Base-by-base conservation (phyloP, 225 moss, liverwort and hornwort genomes). In the Physcomitrium patens region DNA sequence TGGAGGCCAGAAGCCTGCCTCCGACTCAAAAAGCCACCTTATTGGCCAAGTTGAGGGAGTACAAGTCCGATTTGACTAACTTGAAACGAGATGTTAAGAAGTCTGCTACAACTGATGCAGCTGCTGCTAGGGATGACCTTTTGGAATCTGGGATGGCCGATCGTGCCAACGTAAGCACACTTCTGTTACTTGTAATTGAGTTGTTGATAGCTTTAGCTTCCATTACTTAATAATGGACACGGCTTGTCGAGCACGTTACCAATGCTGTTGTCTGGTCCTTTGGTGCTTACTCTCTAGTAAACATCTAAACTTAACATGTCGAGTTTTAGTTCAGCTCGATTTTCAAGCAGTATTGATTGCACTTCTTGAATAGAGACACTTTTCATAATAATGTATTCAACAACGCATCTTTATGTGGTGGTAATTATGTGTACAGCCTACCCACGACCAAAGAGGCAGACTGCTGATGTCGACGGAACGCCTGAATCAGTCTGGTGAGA, bases 1-100 rank as follows among this genome's bases (percentile, higher is more conserved):
- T 90, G 58, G 89, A 90, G 73, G 89, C 89, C 65, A 82, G 89
- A 47, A 87, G 89, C 69, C 69, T 90, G 70, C 85, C 84, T 22
- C 89, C 89, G 15, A 90, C 80, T 54, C 89, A 90, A 65, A 90
- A 90, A 72, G 84, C 89, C 48, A 80, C 80, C 8, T 51, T 90
- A 7, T 76, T 90, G 55, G 85, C 87, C 54, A 90, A 90, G 76
- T 74, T 90, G 76, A 76, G 89, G 60, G 89, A 90, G 58, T 90
- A 90, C 31, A 90, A 90, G 75, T 90, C 89, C 1, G 89, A 90
- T 76, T 74, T 90, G 85, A 90, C 73, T 3, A 90, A 90, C 80
- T 75, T 90, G 85, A 90, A 87, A 85, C 80, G 89, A 66, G 89
- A 90, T 43, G 80, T 82, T 24, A 90, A 90, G 82, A 90, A 87